Evolutionary conservation across 306 rosid species (phyloP).

Genomic region (Arachis hypogaea): DNA sequence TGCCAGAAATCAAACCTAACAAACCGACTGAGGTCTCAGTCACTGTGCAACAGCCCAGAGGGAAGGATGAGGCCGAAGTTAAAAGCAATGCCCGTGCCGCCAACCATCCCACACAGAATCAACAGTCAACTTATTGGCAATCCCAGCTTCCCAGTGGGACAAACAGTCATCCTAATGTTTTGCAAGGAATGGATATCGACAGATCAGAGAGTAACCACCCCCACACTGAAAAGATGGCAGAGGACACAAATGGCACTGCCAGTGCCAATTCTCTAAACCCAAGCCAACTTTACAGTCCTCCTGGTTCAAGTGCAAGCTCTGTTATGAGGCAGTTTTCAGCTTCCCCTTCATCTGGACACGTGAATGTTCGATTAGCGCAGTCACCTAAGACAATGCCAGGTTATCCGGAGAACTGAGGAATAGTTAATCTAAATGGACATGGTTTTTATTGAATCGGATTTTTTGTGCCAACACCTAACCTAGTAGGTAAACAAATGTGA

Average conservation of each 20-base stretch:
- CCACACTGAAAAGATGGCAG: conserved; percentile 53
- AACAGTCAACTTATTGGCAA: conserved; percentile 60
- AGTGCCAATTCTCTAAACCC: conserved; percentile 40
- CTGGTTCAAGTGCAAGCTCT: conserved; percentile 45
- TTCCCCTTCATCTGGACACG: conserved; percentile 49
- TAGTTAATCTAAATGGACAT: neutral
- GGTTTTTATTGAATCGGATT: neutral
- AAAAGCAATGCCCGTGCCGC: conserved; percentile 47
- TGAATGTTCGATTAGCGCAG: conserved; percentile 47
- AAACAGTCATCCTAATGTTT: conserved; percentile 46
- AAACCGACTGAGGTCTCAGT: conserved; percentile 58
- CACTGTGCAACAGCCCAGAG: conserved; percentile 48
- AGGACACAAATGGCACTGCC: conserved; percentile 43
- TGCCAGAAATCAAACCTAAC: conserved; percentile 54
- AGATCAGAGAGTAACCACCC: conserved; percentile 45
- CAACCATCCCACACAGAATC: conserved; percentile 45
- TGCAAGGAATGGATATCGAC: conserved; percentile 63
- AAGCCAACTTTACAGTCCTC: conserved; percentile 54
- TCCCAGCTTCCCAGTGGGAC: conserved; percentile 54
- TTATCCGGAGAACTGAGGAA: conserved; percentile 39
- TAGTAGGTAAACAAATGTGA: neutral
- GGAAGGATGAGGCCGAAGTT: conserved; percentile 62
- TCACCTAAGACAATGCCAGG: conserved; percentile 53
- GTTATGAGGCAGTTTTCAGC: conserved; percentile 46
- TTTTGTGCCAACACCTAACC: conserved; percentile 5